Percentiles rank a stretch among this genome's conserved stretches.
Conservation (phyloP, 2,329 filamentous ascomycete species). For the Dothiorella sarmentorum region DNA sequence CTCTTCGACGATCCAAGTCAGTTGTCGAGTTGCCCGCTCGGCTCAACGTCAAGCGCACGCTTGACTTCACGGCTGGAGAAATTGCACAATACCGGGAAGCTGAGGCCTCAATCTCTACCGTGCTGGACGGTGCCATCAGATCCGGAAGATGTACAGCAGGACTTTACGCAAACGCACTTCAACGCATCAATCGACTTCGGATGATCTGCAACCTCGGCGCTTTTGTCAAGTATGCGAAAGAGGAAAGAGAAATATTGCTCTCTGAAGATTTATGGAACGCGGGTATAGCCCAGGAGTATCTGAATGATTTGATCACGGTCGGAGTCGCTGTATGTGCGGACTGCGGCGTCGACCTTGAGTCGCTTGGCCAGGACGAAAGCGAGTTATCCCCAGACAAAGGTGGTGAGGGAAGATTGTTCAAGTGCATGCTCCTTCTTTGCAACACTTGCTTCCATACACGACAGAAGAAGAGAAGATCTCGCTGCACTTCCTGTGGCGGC, state of each 20-base stretch:
- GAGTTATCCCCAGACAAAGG: no score
- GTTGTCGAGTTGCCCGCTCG: no score
- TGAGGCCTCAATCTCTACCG: constrained; percentile 39
- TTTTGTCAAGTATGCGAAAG: constrained; percentile 37
- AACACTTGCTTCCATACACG: not conserved
- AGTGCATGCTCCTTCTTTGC: not conserved
- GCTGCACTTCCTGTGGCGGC: no score
- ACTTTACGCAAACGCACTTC: constrained; percentile 31
- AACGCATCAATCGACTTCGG: not conserved
- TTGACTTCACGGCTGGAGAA: no score
- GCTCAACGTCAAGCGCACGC: no score
- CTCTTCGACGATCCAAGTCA: no score
- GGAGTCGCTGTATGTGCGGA: not conserved
- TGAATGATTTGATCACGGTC: not conserved
- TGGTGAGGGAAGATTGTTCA: not conserved
- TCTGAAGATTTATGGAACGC: no score
- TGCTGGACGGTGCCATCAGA: no score
- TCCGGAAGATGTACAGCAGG: no score
- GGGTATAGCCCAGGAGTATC: constrained; percentile 21
- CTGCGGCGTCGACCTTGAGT: not conserved
- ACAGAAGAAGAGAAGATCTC: no score
- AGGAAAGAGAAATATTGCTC: no score
- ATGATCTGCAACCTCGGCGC: not conserved
- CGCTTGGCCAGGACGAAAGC: no score
- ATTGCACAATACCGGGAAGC: constrained; percentile 28